Percentiles rank a stretch among this genome's conserved stretches.
Conservation (phyloP, 169 alveolate genomes). For the Eimeria necatrix region DNA sequence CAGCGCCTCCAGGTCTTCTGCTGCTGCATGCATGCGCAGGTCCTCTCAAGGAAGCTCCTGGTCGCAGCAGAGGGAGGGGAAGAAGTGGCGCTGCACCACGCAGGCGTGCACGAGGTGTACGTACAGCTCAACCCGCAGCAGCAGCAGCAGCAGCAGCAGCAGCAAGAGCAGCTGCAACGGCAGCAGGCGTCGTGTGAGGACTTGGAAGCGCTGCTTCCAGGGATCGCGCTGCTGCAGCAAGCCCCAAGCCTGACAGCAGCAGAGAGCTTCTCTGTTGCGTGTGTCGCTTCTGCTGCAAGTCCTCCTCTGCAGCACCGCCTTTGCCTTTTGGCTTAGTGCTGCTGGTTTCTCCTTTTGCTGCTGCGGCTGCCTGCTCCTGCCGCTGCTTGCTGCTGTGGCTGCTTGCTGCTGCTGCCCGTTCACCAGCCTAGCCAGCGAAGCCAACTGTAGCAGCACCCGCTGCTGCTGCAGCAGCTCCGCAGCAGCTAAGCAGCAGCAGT, state of each 20-base stretch:
- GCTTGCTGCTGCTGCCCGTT: constrained; percentile 3
- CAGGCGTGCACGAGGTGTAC: constrained; percentile 17
- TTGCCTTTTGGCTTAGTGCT: too few relatives aligned
- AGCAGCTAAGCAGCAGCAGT: too few relatives aligned
- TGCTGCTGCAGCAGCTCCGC: not conserved
- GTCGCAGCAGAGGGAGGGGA: not conserved
- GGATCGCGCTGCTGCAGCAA: not conserved
- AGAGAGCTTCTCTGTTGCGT: constrained; percentile 19
- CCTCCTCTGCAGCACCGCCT: too few relatives aligned
- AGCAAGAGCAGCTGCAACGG: not conserved
- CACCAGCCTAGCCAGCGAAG: too few relatives aligned
- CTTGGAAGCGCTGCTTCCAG: not conserved
- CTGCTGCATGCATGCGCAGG: constrained; percentile 24
- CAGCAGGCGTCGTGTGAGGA: not conserved
- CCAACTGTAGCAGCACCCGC: not conserved
- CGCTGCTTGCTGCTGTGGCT: constrained; percentile 7
- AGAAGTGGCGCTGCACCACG: constrained; percentile 39
- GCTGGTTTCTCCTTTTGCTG: not conserved
- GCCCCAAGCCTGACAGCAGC: not conserved
- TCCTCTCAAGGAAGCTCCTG: not conserved
- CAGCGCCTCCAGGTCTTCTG: not conserved
- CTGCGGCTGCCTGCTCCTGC: constrained; percentile 3
- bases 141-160: constrained; percentile 19
- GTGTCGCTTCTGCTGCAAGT: not conserved
- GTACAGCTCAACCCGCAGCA: constrained; percentile 35